Conservation (phyloP, 768 basidiomycete species). For the Suillus luteus region DNA sequence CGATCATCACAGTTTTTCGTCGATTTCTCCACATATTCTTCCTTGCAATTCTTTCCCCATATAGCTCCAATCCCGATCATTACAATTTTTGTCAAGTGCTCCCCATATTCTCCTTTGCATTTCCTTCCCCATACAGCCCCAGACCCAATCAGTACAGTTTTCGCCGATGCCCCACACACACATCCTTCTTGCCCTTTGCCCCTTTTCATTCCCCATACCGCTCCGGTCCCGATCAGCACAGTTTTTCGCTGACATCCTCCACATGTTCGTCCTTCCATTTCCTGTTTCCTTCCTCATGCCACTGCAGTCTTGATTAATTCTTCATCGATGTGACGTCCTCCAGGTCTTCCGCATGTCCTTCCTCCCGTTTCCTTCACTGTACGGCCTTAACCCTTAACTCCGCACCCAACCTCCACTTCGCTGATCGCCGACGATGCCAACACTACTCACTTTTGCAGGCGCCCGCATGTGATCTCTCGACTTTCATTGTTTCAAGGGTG, state of each 20-base stretch:
- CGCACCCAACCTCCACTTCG: background rate
- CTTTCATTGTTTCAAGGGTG: background rate
- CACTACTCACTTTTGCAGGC: background rate
- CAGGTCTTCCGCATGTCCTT: background rate
- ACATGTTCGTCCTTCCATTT: background rate
- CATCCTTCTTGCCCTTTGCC: background rate
- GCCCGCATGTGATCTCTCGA: background rate
- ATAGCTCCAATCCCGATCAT: background rate
- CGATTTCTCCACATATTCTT: background rate
- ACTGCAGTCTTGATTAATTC: background rate
- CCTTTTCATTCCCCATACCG: background rate
- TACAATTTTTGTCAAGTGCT: background rate
- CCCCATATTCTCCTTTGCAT: background rate
- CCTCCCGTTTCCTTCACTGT: background rate
- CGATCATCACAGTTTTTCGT: background rate
- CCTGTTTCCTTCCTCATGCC: background rate
- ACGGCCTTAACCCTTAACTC: background rate
- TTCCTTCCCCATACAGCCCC: background rate
- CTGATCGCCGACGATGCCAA: constrained; percentile 2
- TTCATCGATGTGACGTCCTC: background rate
- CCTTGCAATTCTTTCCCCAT: background rate
- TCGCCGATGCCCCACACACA: background rate
- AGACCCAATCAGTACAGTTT: background rate
- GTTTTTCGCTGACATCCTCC: background rate
- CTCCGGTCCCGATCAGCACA: background rate